Evolutionary conservation across 2,329 filamentous ascomycete species (phyloP), one percentile per base, ranked within the genome.

Genomic region (Botrytis aclada): DNA sequence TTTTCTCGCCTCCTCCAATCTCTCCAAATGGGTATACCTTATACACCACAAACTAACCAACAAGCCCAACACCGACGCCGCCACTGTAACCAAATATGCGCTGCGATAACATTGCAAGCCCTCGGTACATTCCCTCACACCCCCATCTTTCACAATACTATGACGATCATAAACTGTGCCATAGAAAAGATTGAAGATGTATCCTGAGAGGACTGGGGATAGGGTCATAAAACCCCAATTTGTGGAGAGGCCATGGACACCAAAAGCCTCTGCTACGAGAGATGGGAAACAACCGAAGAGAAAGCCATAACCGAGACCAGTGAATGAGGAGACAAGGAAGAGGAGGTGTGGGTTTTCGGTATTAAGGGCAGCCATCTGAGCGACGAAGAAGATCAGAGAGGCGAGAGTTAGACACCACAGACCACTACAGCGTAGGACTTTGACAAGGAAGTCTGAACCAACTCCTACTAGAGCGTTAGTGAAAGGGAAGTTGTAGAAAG

Each of bases 201-300:
- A 97, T 67, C 94, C 95, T 14, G 91, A 94, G 41, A 97, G 83
- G 4, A 97, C 93, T 0, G 95, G 95, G 4, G 93, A 92, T 65
- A 98, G 85, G 0, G 94, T 98, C 90, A 99, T 97, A 78, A 92
- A 92, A 22, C 96, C 96, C 95, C 96, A 99, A 80, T 98, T 99
- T 80, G 97, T 93, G 72, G 92, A 94, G 64, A 99, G 86, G 1
- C 95, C 95, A 74, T 91, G 88, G 39, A 98, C 92, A 12, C 96
- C 96, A 81, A 99, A 99, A 0, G 92, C 91, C 81, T 98, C 95
- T 10, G 95, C 94, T 16, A 93, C 88, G 29, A 98, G 89, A 20
- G 94, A 95, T 0, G 96, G 96, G 82, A 93, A 97, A 32, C 97
- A 95, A 47, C 96, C 96, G 77, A 98, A 98, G 0, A 98, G 86